Base-by-base conservation (phyloP, 116 monocot species). In the Posidonia oceanica region DNA sequence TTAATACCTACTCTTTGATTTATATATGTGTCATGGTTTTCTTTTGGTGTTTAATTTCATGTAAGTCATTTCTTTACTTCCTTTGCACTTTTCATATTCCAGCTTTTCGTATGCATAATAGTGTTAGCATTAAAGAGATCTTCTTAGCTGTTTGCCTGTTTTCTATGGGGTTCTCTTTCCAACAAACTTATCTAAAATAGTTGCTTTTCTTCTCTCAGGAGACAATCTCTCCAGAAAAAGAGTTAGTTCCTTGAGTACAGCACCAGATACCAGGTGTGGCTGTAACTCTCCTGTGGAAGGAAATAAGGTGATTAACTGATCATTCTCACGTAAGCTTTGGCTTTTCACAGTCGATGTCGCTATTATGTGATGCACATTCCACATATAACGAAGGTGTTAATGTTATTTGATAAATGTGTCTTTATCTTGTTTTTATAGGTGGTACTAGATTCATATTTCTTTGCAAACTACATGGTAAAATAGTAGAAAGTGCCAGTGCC, bases 131-230 rank as follows among this genome's bases (percentile, higher is more conserved):
- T 10, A 48, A 8, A 10, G 48, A 48, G 5, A 12, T 48, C 3
- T 48, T 48, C 48, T 48, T 48, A 48, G 12, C 7, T 48, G 12
- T 48, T 48, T 4, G 8, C 8, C 7, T 44, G 7, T 44, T 44
- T 8, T 44, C 44, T 44, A 44, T 3, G 0, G 44, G 8, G 4
- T 4, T 44, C 44, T 44, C 8, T 12, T 48, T 48, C 7, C 48
- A 7, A 7, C 48, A 48, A 48, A 1, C 48, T 48, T 12, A 48
- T 48, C 48, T 48, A 61, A 61, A 61, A 3, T 21, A 61, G 36
- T 23, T 61, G 0, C n/a, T n/a, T 65, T 40, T 65, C 42, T 39
- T 65, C 41, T 65, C 39, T 42, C 65, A 65, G 65, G 60, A 21
- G 29, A 15, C 40, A 40, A 42, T 16, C 42, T 65, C 18, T 65